Conservation (phyloP, 352 stramenopile species). For the Phytopythium helicoides region DNA sequence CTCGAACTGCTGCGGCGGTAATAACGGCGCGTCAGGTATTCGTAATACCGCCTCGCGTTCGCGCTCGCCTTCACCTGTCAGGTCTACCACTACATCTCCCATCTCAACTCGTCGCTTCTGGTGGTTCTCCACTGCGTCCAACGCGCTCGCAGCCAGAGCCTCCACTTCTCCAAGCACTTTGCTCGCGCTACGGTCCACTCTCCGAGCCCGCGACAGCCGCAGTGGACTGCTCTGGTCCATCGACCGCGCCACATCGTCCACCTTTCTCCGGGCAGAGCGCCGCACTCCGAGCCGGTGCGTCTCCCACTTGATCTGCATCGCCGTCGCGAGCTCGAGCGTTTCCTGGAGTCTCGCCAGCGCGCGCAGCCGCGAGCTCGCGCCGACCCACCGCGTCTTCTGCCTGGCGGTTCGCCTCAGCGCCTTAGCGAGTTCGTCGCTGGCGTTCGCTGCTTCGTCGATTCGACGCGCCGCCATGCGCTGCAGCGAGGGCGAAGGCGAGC, state of each 20-base stretch:
- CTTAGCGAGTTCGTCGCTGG: not conserved
- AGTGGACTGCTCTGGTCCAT: not conserved
- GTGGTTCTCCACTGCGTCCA: not conserved
- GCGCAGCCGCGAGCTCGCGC: not conserved
- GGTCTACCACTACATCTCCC: not conserved
- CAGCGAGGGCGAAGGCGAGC: not conserved
- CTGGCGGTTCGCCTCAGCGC: not conserved
- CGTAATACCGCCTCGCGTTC: too few relatives aligned
- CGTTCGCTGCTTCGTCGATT: not conserved
- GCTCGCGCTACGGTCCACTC: not conserved
- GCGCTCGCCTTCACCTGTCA: not conserved
- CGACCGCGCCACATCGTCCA: not conserved
- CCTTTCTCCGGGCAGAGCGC: conserved; percentile 1
- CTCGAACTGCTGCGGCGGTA: not conserved
- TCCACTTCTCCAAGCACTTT: not conserved
- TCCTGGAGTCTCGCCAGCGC: conserved; percentile 1
- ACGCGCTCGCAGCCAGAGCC: not conserved
- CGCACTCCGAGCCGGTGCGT: not conserved
- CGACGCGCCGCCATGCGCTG: conserved; percentile 4
- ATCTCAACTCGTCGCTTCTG: not conserved
- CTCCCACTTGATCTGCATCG: conserved; percentile 4
- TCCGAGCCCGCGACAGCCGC: not conserved
- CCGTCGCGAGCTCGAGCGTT: conserved; percentile 2
- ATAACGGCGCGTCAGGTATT: not conserved
- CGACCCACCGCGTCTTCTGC: not conserved